Evolutionary conservation across 257 asterid species (phyloP), one percentile per base, ranked within the genome.

Genomic region (Capsicum chinense): DNA sequence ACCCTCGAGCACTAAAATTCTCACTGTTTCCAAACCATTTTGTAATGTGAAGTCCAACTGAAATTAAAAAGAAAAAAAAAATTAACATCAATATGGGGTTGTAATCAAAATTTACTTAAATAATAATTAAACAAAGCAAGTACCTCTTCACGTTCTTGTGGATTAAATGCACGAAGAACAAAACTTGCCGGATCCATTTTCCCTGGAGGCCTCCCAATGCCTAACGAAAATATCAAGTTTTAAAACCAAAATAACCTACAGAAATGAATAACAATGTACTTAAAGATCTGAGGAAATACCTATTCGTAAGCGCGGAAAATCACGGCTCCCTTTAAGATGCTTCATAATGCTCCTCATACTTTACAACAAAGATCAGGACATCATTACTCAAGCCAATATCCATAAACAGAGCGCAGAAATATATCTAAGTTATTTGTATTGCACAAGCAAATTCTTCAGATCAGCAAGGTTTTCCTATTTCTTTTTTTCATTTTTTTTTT

Each of bases 131-230:
- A 26, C 6, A 70, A 52, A 14, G 19, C 9, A 21, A 42, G 85
- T 91, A 95, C 99, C 97, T 93, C 98, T 85, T 87, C 87, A 0
- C 90, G 92, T 88, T 97, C 99, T 81, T 95, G 93, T 89, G 83
- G 91, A 87, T 88, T 93, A 82, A 97, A 97, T 80, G 97, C 90
- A 17, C 97, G 93, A 85, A 97, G 92, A 83, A 97, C 99, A 88
- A 82, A 97, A 84, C 73, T 95, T 58, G 88, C 90, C 9, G 97
- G 90, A 78, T 93, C 93, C 99, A 93, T 95, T 88, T 92, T 95
- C 74, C 97, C 98, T 0, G 97, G 97, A 66, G 99, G 99, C 89
- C 98, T 92, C 50, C 99, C 98, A 78, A 95, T 94, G 86, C 98
- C 99, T 94, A 79, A 39, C 10, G 21, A 39, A 35, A 33, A n/a